Evolutionary conservation across 177 flowering plant genomes (phyloP), one percentile per base, ranked within the genome.

Genomic region (Vitis hybrid): DNA sequence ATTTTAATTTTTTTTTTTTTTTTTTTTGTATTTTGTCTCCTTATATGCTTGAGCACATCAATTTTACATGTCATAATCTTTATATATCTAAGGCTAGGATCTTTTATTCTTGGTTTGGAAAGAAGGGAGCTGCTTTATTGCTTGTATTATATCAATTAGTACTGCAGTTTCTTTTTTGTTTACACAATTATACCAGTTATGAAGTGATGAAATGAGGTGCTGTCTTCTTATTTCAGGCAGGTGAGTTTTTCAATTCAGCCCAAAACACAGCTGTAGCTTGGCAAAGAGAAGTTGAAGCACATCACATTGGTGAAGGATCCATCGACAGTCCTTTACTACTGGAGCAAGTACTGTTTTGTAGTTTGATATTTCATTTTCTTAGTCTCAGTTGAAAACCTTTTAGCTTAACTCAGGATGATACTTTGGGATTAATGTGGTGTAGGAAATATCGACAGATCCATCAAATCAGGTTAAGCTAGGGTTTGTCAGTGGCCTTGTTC

Each of bases 391-490:
- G 48, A 10, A 26, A 56, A 45, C 20, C 60, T 50, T 4, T 52
- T 18, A 59, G 53, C 48, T 60, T 56, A 22, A 10, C 61, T 65
- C 15, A 14, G 50, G 20, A 39, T 68, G 58, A 61, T 68, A 50
- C 48, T 68, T 39, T 6, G 22, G 49, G 53, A 63, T 49, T 31
- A 49, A 10, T 16, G 5, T 50, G 79, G 26, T 80, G 59, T 65
- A 93, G 95, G 93, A 88, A 71, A 81, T 82, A 78, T 59, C 61
- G 20, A 73, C 71, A 3, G 94, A 93, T 82, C 78, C 87, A 39
- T 85, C 91, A 62, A 91, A 88, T 73, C 86, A 86, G 63, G 86
- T 91, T 65, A 87, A 86, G 63, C 81, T 93, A 72, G 96, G 98
- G 10, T 91, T 66, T 74, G 71, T 87, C 29, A 86, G 85, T 78